phyloP scores from a whole-genome alignment of 345 rosid species.

The Salix suchowensis region DNA sequence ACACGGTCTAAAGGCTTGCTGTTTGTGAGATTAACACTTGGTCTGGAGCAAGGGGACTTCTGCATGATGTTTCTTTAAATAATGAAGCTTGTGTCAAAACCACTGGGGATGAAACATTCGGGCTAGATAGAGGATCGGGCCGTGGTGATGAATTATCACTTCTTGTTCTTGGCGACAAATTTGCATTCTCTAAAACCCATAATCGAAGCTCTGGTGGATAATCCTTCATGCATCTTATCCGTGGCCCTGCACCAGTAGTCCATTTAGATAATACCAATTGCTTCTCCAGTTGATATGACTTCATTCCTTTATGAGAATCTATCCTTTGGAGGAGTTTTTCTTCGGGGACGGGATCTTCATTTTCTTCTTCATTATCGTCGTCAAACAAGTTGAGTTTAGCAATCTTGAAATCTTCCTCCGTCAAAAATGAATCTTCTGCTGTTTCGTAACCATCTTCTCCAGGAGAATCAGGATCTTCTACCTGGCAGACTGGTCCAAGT shows the following conservation, averaged over 20 bases:
- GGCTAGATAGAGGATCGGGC: conserved; percentile 13
- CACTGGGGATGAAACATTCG: neutral
- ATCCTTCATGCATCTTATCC: conserved; percentile 95
- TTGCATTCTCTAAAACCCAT: conserved; percentile 60
- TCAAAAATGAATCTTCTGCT: conserved; percentile 56
- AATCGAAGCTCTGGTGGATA: conserved; percentile 79
- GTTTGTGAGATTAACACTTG: conserved; percentile 1
- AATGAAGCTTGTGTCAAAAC: conserved; percentile 8
- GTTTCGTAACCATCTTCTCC: conserved; percentile 67
- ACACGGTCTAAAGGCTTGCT: conserved; percentile 8
- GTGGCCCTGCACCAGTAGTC: conserved; percentile 92
- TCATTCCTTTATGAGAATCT: conserved; percentile 67
- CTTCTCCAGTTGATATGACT: conserved; percentile 72
- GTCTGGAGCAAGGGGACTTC: conserved; percentile 24
- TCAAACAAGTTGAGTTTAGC: conserved; percentile 58
- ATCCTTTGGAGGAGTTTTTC: conserved; percentile 74
- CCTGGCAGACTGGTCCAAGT: conserved; percentile 8
- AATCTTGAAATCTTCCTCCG: conserved; percentile 68
- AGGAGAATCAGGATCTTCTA: conserved; percentile 20
- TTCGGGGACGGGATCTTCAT: conserved; percentile 46
- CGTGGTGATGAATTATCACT: conserved; percentile 12
- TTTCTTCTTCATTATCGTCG: conserved; percentile 49
- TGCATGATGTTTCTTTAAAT: conserved; percentile 14
- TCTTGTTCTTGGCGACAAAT: conserved; percentile 63
- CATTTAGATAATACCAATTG: conserved; percentile 60